A percentile compares a stretch with the other conserved stretches of the same genome.
These are phyloP conservation scores for Ophiostoma sp. DNA, from an alignment of 2,329 filamentous ascomycete genomes.

Conservation along the genomic window DNA sequence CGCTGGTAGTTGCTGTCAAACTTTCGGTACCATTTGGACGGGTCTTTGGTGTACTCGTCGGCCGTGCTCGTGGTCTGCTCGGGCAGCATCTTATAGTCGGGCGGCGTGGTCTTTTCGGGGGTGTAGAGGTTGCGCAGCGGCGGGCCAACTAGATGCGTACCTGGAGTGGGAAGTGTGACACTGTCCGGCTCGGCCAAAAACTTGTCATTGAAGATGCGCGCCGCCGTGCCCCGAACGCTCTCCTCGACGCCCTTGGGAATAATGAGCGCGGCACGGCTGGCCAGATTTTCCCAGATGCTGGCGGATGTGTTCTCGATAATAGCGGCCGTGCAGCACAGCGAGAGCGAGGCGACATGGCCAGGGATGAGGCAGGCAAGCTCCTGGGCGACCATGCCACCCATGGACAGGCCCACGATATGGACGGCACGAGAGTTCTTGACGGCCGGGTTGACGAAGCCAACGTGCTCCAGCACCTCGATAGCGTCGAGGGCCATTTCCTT, in stretches of 20 bases:
- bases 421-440: constrained; percentile 39
- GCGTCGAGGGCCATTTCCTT: constrained; percentile 80
- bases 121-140: constrained; percentile 18
- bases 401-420: constrained; percentile 75
- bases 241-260: constrained; percentile 70
- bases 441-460: constrained; percentile 52
- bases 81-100: neutral
- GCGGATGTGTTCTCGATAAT: constrained; percentile 60
- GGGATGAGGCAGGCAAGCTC: constrained; percentile 65
- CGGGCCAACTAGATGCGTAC: constrained; percentile 30
- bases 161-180: constrained; percentile 45
- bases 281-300: constrained; percentile 63
- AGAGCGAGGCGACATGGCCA: constrained; percentile 55
- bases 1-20: constrained; percentile 80
- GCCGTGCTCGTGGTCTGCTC: neutral
- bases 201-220: constrained; percentile 62
- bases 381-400: constrained; percentile 92
- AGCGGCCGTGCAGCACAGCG: constrained; percentile 63
- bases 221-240: constrained; percentile 64
- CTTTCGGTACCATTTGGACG: constrained; percentile 25
- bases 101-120: constrained; percentile 5
- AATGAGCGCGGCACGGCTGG: constrained; percentile 56
- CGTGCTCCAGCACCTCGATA: constrained; percentile 66
- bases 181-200: constrained; percentile 66
- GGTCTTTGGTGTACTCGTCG: neutral